Evolutionary conservation across 306 rosid genomes (phyloP).

Genomic region (Casuarina equisetifolia): DNA sequence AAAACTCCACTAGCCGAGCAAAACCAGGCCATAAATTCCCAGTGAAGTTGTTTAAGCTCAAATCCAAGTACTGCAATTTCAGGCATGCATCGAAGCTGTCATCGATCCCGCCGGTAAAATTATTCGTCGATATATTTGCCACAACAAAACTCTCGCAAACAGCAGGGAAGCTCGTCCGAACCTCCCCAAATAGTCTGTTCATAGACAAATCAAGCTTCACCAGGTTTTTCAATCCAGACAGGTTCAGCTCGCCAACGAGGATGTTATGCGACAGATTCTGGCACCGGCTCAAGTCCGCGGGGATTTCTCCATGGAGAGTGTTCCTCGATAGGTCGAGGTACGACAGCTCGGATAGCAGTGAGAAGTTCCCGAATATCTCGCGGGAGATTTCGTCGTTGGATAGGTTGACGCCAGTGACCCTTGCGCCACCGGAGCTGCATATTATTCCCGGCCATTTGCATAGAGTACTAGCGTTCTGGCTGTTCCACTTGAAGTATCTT

Average conservation of each 20-base stretch:
- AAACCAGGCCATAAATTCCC: constrained; percentile 71
- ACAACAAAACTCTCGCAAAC: constrained; percentile 55
- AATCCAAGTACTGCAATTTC: constrained; percentile 73
- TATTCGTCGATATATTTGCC: constrained; percentile 62
- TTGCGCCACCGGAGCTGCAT: constrained; percentile 37
- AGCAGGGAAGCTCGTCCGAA: constrained; percentile 55
- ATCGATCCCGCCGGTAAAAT: constrained; percentile 61
- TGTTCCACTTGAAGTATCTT: constrained; percentile 60
- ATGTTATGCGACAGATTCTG: constrained; percentile 66
- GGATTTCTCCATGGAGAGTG: constrained; percentile 57
- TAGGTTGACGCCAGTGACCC: constrained; percentile 57
- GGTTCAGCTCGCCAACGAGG: constrained; percentile 45
- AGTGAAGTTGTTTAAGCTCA: constrained; percentile 65
- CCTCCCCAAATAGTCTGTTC: constrained; percentile 62
- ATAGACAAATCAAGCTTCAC: constrained; percentile 62
- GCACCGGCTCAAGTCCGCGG: constrained; percentile 59
- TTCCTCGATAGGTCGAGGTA: constrained; percentile 74
- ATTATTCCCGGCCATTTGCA: constrained; percentile 70
- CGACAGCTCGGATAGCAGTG: constrained; percentile 54
- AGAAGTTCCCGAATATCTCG: constrained; percentile 62
- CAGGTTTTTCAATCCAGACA: constrained; percentile 55
- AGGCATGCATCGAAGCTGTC: constrained; percentile 54
- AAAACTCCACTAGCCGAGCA: constrained; percentile 53
- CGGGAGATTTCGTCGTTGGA: constrained; percentile 46
- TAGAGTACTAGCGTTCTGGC: constrained; percentile 32